These are phyloP conservation scores for Pichia occidentalis DNA, from an alignment of 805 yeast species.

Conservation along the genomic window DNA sequence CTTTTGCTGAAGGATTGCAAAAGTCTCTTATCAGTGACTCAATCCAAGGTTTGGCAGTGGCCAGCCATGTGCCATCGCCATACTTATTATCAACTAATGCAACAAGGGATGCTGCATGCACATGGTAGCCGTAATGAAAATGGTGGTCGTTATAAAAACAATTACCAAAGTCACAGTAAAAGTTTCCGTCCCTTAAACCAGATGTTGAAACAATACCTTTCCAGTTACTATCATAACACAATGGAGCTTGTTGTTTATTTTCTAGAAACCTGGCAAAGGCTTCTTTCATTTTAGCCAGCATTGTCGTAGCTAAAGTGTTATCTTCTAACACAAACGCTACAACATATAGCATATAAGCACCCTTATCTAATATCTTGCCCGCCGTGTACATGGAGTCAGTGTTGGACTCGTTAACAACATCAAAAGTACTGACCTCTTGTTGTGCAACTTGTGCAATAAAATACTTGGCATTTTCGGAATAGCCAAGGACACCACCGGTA, in stretches of 20 bases:
- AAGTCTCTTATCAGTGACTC: constrained; percentile 59
- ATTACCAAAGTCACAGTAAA: constrained; percentile 54
- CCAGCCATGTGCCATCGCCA: constrained; percentile 48
- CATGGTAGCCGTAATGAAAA: constrained; percentile 78
- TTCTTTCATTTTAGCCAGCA: constrained; percentile 52
- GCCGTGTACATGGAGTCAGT: constrained; percentile 84
- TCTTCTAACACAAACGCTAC: constrained; percentile 62
- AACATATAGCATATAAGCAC: constrained; percentile 77
- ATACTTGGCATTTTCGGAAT: constrained; percentile 32
- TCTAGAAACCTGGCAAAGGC: constrained; percentile 65
- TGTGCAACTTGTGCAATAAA: constrained; percentile 42
- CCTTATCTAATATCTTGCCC: constrained; percentile 85
- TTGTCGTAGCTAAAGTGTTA: constrained; percentile 38
- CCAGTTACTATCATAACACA: constrained; percentile 75
- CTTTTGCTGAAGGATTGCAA: constrained; percentile 51
- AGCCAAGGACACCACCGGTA: constrained; percentile 32
- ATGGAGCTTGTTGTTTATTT: constrained; percentile 66
- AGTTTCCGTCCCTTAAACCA: constrained; percentile 33
- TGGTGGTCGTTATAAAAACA: constrained; percentile 81
- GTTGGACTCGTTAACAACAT: constrained; percentile 51
- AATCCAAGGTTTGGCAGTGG: constrained; percentile 46
- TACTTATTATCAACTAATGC: constrained; percentile 52
- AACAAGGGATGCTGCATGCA: constrained; percentile 76
- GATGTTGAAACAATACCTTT: constrained; percentile 72
- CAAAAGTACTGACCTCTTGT: constrained; percentile 45